phyloP scores from a whole-genome alignment of 768 basidiomycete species.

The Hypholoma sublateritium region DNA sequence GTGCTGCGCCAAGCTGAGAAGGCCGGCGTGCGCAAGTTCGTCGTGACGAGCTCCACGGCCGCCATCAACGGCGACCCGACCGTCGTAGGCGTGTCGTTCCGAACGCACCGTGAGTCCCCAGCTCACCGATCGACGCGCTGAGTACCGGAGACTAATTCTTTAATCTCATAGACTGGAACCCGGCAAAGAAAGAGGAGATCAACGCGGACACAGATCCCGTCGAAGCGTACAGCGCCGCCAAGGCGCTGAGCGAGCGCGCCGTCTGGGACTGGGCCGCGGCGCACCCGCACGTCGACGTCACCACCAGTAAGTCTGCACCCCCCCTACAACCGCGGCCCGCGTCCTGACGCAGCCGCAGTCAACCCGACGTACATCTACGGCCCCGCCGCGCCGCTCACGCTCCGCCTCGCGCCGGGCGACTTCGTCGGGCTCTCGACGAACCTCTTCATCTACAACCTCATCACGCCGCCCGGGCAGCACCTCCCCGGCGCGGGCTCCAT shows the following conservation, averaged over 20 bases:
- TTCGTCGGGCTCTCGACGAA: constrained; percentile 27
- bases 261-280: constrained; percentile 42
- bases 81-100: not conserved
- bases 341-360: constrained; percentile 23
- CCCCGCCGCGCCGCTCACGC: constrained; percentile 29
- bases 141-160: too few relatives aligned
- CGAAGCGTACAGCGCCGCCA: constrained; percentile 34
- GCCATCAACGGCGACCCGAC: constrained; percentile 14
- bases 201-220: constrained; percentile 18
- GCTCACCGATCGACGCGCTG: too few relatives aligned
- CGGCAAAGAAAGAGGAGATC: constrained; percentile 26
- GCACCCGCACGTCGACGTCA: constrained; percentile 38
- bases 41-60: constrained; percentile 39
- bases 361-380: constrained; percentile 40
- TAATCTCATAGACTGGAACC: constrained; percentile 32
- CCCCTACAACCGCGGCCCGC: not conserved
- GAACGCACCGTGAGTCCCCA: not conserved
- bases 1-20: constrained; percentile 37
- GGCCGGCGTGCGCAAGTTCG: constrained; percentile 32
- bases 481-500: constrained; percentile 23
- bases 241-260: constrained; percentile 37
- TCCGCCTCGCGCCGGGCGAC: constrained; percentile 21
- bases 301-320: constrained; percentile 26
- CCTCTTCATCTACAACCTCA: constrained; percentile 28
- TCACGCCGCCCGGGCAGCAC: constrained; percentile 25